These are phyloP conservation scores for Claviceps monticola DNA, from an alignment of 2,329 filamentous ascomycete genomes.

Conservation along the genomic window DNA sequence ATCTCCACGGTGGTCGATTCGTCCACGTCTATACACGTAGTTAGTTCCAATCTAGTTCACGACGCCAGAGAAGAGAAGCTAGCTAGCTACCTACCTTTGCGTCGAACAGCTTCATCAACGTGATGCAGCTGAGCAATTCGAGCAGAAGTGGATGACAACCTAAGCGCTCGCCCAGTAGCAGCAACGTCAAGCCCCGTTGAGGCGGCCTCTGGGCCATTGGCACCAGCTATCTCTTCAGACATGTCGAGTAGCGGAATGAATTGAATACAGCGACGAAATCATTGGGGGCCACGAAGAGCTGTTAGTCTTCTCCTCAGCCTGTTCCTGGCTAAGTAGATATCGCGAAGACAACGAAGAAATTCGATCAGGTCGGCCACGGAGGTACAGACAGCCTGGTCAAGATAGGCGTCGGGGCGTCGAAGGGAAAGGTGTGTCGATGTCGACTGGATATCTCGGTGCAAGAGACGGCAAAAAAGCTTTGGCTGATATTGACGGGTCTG, in stretches of 20 bases:
- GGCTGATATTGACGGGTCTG: no score
- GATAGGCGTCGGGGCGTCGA: not conserved
- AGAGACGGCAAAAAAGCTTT: no score
- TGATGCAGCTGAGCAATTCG: conserved; percentile 40
- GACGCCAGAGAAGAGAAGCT: not conserved
- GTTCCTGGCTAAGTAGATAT: not conserved
- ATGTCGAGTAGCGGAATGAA: conserved; percentile 16
- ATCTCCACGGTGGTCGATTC: conserved; percentile 37
- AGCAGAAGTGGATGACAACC: conserved; percentile 46
- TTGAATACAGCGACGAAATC: conserved; percentile 14
- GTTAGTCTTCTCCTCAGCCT: not conserved
- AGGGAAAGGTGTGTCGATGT: not conserved
- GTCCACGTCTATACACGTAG: conserved; percentile 26
- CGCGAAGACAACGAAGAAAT: not conserved
- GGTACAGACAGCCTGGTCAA: not conserved
- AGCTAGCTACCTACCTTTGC: conserved; percentile 5
- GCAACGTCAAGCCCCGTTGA: conserved; percentile 33
- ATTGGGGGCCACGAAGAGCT: conserved; percentile 17
- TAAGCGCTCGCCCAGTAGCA: conserved; percentile 35
- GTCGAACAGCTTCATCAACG: conserved; percentile 40
- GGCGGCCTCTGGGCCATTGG: conserved; percentile 29
- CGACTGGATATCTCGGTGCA: not conserved
- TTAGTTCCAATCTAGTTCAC: conserved; percentile 11
- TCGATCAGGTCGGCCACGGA: not conserved
- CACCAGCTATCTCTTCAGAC: conserved; percentile 18